Percentiles rank a stretch among this genome's conserved stretches.
Evolutionary conservation across 2,329 filamentous ascomycete species (phyloP).

Genomic region (Ophiostoma ulmi): DNA sequence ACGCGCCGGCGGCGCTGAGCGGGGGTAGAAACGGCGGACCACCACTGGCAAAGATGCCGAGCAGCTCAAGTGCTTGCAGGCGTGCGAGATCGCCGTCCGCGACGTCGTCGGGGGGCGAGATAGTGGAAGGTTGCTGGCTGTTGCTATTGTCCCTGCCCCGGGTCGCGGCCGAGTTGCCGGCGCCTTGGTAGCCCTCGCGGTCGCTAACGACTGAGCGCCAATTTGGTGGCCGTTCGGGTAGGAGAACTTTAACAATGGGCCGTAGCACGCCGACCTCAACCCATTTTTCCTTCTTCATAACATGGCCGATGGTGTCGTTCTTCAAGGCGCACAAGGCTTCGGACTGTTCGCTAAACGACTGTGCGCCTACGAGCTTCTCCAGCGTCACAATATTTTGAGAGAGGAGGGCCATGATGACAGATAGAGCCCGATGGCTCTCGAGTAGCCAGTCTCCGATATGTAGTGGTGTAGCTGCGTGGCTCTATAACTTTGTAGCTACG

Average conservation of each 20-base stretch:
- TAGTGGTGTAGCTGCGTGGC: neutral
- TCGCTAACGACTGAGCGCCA: neutral
- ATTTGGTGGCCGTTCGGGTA: conserved; percentile 33
- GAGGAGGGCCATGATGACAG: conserved; percentile 47
- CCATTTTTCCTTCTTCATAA: conserved; percentile 77
- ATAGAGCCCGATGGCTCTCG: neutral
- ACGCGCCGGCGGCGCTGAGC: conserved; percentile 60
- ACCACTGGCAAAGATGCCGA: conserved; percentile 79
- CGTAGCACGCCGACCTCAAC: conserved; percentile 65
- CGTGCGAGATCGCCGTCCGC: conserved; percentile 62
- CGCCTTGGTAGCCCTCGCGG: no score
- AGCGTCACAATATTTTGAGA: conserved; percentile 48
- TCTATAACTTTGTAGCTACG: neutral
- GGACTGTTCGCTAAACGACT: conserved; percentile 48
- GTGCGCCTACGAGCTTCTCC: conserved; percentile 52
- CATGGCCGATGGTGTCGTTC: conserved; percentile 84
- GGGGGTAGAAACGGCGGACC: conserved; percentile 74
- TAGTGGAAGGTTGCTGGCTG: neutral
- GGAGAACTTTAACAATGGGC: conserved; percentile 48
- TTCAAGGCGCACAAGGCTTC: conserved; percentile 68
- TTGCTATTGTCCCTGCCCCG: conserved; percentile 38
- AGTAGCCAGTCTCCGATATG: neutral
- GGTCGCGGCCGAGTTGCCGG: conserved; percentile 27
- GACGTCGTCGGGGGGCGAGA: conserved; percentile 37
- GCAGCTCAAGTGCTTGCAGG: conserved; percentile 76